A percentile compares a stretch with the other conserved stretches of the same genome.
These are phyloP conservation scores for Hypoxylon lenormandii DNA, from an alignment of 495 filamentous ascomycete species.

Conservation along the genomic window DNA sequence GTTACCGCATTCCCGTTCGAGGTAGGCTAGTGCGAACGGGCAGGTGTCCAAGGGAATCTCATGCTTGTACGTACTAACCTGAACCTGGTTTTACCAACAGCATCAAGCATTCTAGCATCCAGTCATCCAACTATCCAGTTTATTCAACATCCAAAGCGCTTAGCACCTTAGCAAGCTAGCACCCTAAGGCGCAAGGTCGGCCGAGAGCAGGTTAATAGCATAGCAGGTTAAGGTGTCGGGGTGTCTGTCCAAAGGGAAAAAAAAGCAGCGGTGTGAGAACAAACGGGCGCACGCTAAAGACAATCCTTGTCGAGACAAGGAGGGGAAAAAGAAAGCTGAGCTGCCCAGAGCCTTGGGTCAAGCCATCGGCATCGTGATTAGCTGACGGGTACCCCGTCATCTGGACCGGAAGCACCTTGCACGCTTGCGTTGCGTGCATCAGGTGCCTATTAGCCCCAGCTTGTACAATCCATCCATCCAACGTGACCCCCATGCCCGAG, in stretches of 20 bases:
- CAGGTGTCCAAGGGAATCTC: slow-evolving; percentile 35
- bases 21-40: slow-evolving; percentile 47
- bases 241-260: slow-evolving; percentile 36
- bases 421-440: slow-evolving; percentile 53
- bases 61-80: slow-evolving; percentile 40
- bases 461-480: slow-evolving; percentile 50
- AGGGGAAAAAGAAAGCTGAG: slow-evolving; percentile 47
- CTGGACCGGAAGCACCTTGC: slow-evolving; percentile 48
- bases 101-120: neutral
- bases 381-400: slow-evolving; percentile 50
- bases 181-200: slow-evolving; percentile 2
- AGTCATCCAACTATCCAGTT: too few relatives aligned
- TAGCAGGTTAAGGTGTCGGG: slow-evolving; percentile 32
- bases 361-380: slow-evolving; percentile 50
- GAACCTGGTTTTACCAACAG: slow-evolving; percentile 35
- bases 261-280: slow-evolving; percentile 54
- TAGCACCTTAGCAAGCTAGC: too few relatives aligned
- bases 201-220: slow-evolving; percentile 42
- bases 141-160: too few relatives aligned
- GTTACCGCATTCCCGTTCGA: slow-evolving; percentile 47
- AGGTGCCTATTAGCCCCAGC: slow-evolving; percentile 50
- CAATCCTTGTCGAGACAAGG: slow-evolving; percentile 40
- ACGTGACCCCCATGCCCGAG: slow-evolving; percentile 48
- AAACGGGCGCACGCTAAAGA: slow-evolving; percentile 47
- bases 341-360: slow-evolving; percentile 50